Evolutionary conservation across 2,329 filamentous ascomycete species (phyloP).

Genomic region (Ascochyta koolunga): DNA sequence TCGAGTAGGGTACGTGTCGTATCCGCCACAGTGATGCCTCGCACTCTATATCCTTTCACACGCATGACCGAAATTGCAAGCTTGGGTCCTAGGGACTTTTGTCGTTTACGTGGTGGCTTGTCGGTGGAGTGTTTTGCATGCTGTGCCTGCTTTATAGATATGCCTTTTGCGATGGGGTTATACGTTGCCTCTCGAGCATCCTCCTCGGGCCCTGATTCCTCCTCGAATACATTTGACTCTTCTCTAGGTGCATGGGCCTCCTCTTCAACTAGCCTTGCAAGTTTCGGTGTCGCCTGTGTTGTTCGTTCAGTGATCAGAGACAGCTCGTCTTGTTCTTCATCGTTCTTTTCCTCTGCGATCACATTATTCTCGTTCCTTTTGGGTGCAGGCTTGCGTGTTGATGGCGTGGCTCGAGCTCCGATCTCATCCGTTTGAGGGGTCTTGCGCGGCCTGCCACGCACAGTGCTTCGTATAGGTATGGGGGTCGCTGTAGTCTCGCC

Average conservation of each 20-base stretch:
- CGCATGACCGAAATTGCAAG: slow-evolving; percentile 44
- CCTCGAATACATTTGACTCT: slow-evolving; percentile 13
- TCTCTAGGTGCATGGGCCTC: background rate
- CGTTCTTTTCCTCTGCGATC: slow-evolving; percentile 8
- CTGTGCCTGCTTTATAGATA: slow-evolving; percentile 20
- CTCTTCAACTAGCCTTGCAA: background rate
- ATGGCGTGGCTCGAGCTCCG: slow-evolving; percentile 20
- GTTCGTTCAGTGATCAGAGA: slow-evolving; percentile 24
- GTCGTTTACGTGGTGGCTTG: slow-evolving; percentile 37
- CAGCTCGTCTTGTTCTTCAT: slow-evolving; percentile 24
- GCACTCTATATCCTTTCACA: slow-evolving; percentile 45
- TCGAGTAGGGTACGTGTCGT: slow-evolving; percentile 59
- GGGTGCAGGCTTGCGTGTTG: slow-evolving; percentile 12
- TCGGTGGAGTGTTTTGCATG: slow-evolving; percentile 21
- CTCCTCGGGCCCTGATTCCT: slow-evolving; percentile 26
- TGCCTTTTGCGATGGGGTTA: slow-evolving; percentile 16
- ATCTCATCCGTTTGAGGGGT: slow-evolving; percentile 3
- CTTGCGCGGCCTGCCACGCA: slow-evolving; percentile 23
- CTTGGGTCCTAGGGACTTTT: slow-evolving; percentile 37
- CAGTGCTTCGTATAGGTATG: background rate
- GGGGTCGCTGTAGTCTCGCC: background rate
- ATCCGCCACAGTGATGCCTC: slow-evolving; percentile 57
- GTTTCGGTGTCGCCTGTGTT: slow-evolving; percentile 5
- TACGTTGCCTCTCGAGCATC: slow-evolving; percentile 15
- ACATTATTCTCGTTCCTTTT: slow-evolving; percentile 6